phyloP scores from a whole-genome alignment of 2,329 filamentous ascomycete genomes.

The Penicillium sp. region DNA sequence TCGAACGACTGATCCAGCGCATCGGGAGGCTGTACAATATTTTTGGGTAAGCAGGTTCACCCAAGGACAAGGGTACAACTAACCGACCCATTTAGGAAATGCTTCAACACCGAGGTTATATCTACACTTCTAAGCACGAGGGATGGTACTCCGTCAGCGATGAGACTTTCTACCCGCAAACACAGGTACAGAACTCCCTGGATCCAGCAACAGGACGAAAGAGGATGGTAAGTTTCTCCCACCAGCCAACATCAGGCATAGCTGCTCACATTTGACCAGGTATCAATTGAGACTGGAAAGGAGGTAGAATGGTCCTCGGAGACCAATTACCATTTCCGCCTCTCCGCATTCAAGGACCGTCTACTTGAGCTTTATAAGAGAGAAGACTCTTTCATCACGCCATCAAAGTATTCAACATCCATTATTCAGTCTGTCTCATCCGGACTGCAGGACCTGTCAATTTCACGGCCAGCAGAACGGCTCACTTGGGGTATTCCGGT shows the following conservation, averaged over 20 bases:
- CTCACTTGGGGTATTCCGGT: conserved; percentile 87
- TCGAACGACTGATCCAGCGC: conserved; percentile 81
- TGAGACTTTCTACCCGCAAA: conserved; percentile 89
- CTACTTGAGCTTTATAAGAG: conserved; percentile 77
- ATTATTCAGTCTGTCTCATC: conserved; percentile 74
- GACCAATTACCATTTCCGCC: conserved; percentile 89
- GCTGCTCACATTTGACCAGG: conserved; percentile 35
- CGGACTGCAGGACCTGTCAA: conserved; percentile 81
- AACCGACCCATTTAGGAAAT: conserved; percentile 51
- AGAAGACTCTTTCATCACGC: conserved; percentile 77
- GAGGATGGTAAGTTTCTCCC: conserved; percentile 60
- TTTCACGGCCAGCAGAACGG: conserved; percentile 77
- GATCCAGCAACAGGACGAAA: conserved; percentile 81
- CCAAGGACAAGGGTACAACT: conserved; percentile 2
- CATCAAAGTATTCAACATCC: conserved; percentile 71
- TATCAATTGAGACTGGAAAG: conserved; percentile 82
- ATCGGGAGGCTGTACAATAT: conserved; percentile 81
- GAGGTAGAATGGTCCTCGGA: conserved; percentile 95
- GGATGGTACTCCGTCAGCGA: conserved; percentile 98
- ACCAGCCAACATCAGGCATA: not conserved
- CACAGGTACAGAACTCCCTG: conserved; percentile 69
- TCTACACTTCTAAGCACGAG: conserved; percentile 83
- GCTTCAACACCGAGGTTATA: conserved; percentile 71
- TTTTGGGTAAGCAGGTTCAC: conserved; percentile 65
- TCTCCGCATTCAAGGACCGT: conserved; percentile 77